phyloP scores from a whole-genome alignment of 495 filamentous ascomycete species.

The Penicillium malachiteum region DNA sequence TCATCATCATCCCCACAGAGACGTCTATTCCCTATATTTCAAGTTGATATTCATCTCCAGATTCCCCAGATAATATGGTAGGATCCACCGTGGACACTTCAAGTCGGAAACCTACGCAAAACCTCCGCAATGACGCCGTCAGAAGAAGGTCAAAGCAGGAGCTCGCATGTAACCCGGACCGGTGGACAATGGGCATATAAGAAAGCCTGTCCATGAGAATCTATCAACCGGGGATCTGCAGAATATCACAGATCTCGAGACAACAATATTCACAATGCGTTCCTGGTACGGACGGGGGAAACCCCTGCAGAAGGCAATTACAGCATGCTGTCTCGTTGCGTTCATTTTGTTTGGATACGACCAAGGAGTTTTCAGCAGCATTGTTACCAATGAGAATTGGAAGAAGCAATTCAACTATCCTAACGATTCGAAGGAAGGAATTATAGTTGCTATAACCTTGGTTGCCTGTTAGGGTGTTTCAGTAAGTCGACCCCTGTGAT shows the following conservation, averaged over 20 bases:
- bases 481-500: constrained; percentile 1
- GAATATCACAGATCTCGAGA: neutral
- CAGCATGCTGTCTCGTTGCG: constrained; percentile 13
- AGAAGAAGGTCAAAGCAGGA: neutral
- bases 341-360: constrained; percentile 45
- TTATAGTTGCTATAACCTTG: constrained; percentile 54
- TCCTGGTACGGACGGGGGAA: constrained; percentile 18
- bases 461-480: constrained; percentile 48
- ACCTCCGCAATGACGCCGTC: neutral
- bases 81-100: constrained; percentile 2
- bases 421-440: constrained; percentile 41
- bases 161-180: neutral
- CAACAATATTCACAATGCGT: constrained; percentile 8
- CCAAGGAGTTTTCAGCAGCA: constrained; percentile 54
- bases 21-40: neutral
- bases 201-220: neutral
- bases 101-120: too few species aligned
- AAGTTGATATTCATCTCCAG: constrained; percentile 4
- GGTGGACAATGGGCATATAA: neutral
- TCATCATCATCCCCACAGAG: neutral
- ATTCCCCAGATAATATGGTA: constrained; percentile 6
- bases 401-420: constrained; percentile 44
- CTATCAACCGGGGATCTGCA: neutral
- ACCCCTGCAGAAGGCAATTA: constrained; percentile 14
- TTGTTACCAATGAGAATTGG: constrained; percentile 49